These are phyloP conservation scores for Zasmidium angulare DNA, from an alignment of 2,329 filamentous ascomycete species.

Conservation along the genomic window DNA sequence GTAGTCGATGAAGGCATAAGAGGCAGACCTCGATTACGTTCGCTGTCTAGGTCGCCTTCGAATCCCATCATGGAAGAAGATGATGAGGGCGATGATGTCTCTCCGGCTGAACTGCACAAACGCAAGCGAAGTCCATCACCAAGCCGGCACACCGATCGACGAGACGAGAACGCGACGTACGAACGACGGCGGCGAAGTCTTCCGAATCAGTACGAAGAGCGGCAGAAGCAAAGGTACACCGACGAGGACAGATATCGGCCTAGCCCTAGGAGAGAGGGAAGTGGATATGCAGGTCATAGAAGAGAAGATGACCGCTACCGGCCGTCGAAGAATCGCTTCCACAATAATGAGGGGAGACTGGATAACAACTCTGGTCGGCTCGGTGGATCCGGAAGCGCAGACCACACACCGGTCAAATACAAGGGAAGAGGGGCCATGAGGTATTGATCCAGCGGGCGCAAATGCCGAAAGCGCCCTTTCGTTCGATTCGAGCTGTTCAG, in stretches of 20 bases:
- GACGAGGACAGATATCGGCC: slow-evolving; percentile 32
- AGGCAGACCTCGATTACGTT: slow-evolving; percentile 35
- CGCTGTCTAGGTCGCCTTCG: slow-evolving; percentile 29
- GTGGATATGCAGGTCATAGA: slow-evolving; percentile 16
- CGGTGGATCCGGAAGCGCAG: slow-evolving; percentile 17
- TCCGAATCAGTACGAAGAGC: slow-evolving; percentile 37
- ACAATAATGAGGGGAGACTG: slow-evolving; percentile 42
- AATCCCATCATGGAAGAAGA: slow-evolving; percentile 31
- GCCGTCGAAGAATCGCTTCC: slow-evolving; percentile 20
- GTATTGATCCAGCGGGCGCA: slow-evolving; percentile 22
- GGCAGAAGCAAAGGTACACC: slow-evolving; percentile 16
- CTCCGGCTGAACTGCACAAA: slow-evolving; percentile 34
- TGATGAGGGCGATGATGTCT: slow-evolving; percentile 16
- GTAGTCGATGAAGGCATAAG: slow-evolving; percentile 37
- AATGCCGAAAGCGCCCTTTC: too few species aligned
- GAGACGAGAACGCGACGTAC: slow-evolving; percentile 20
- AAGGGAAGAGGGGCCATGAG: slow-evolving; percentile 44
- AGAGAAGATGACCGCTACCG: slow-evolving; percentile 28
- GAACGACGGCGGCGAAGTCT: slow-evolving; percentile 38
- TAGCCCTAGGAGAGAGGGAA: slow-evolving; percentile 29
- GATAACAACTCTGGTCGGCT: slow-evolving; percentile 21
- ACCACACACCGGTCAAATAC: slow-evolving; percentile 37
- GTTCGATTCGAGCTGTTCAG: too few species aligned
- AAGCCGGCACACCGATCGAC: slow-evolving; percentile 28
- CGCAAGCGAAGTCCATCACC: slow-evolving; percentile 37